Percentiles rank a stretch among this genome's conserved stretches.
Evolutionary conservation across 2,329 filamentous ascomycete species (phyloP).

Genomic region (Aspergillus oerlinghausenensis): DNA sequence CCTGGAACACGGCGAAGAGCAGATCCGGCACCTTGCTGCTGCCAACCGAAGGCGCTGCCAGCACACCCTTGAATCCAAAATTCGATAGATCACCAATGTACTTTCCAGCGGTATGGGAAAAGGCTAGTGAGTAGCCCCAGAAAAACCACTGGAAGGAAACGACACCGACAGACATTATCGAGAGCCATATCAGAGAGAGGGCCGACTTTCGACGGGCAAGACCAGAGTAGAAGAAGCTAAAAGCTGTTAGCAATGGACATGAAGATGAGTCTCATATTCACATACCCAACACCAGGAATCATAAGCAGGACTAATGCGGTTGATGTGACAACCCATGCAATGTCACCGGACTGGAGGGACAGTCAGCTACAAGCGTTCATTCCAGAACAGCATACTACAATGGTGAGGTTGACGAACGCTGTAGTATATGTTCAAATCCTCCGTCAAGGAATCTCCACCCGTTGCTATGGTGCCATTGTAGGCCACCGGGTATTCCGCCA

Average conservation of each 20-base stretch:
- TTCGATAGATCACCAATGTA: constrained; percentile 77
- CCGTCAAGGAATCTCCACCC: constrained; percentile 61
- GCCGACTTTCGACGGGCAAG: constrained; percentile 86
- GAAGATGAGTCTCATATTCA: background rate
- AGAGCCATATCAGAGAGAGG: constrained; percentile 78
- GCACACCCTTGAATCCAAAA: constrained; percentile 71
- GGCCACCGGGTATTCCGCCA: constrained; percentile 41
- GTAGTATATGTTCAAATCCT: constrained; percentile 83
- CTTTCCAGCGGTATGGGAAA: constrained; percentile 69
- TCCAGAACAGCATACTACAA: background rate
- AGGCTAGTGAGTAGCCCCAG: constrained; percentile 83
- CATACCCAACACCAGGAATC: constrained; percentile 79
- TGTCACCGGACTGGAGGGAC: constrained; percentile 63
- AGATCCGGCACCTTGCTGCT: constrained; percentile 72
- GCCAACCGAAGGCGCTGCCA: constrained; percentile 70
- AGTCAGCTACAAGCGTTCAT: constrained; percentile 12
- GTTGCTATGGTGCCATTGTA: constrained; percentile 59
- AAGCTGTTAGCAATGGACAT: constrained; percentile 6
- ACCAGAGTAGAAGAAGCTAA: constrained; percentile 85
- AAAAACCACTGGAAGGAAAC: constrained; percentile 93
- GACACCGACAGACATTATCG: constrained; percentile 73
- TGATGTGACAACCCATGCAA: constrained; percentile 73
- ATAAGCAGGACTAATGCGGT: constrained; percentile 82
- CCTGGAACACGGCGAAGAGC: constrained; percentile 70
- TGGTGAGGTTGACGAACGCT: constrained; percentile 38